These are phyloP conservation scores for Amaranthus palmeri DNA, from an alignment of 148 eudicot species.

Conservation along the genomic window DNA sequence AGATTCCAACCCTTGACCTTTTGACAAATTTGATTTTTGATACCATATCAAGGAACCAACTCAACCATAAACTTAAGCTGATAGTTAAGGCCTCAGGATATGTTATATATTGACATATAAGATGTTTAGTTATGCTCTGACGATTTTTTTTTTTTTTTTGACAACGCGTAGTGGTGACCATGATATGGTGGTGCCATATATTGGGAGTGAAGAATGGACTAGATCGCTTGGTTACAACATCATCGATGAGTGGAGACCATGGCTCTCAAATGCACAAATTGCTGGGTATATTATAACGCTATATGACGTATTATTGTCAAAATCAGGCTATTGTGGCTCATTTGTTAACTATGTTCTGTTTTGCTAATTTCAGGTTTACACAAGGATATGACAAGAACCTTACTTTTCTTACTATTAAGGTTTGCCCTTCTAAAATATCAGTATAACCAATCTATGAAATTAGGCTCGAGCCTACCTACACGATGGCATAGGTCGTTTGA, in stretches of 20 bases:
- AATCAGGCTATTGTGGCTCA: neutral
- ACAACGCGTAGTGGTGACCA: slow-evolving; percentile 29
- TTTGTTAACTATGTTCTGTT: neutral
- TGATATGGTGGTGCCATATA: slow-evolving; percentile 36
- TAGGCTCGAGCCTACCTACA: too few relatives aligned
- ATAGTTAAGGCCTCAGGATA: too few relatives aligned
- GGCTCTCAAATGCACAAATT: slow-evolving; percentile 26
- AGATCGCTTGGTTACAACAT: slow-evolving; percentile 28
- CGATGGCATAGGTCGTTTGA: too few relatives aligned
- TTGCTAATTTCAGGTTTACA: slow-evolving; percentile 21
- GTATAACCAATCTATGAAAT: too few relatives aligned
- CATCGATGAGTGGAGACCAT: slow-evolving; percentile 31
- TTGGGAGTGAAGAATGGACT: slow-evolving; percentile 32
- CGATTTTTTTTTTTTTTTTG: neutral
- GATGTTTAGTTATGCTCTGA: neutral
- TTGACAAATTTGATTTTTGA: too few relatives aligned
- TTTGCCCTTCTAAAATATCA: neutral
- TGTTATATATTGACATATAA: neutral
- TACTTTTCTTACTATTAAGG: slow-evolving; percentile 36
- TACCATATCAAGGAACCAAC: too few relatives aligned
- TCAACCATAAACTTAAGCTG: too few relatives aligned
- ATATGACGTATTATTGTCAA: neutral
- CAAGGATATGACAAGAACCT: slow-evolving; percentile 34
- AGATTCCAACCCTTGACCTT: too few relatives aligned
- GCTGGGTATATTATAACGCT: slow-evolving; percentile 21